phyloP scores from a whole-genome alignment of 1,139 yeast species.

The Scheffersomyces insectosa region DNA sequence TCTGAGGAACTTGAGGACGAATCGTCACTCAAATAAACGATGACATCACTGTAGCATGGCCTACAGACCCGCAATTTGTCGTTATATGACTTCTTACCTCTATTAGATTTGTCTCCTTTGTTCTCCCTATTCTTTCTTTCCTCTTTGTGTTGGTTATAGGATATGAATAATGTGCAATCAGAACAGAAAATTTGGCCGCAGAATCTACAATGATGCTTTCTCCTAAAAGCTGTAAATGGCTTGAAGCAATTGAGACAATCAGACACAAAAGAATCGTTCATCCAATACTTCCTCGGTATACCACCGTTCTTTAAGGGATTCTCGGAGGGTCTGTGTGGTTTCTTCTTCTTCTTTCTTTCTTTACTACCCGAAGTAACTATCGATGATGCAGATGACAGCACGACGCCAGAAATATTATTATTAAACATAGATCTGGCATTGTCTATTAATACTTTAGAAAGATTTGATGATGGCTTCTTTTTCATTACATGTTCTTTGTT shows the following conservation, averaged over 20 bases:
- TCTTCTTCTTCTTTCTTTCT: constrained; percentile 19
- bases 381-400: constrained; percentile 34
- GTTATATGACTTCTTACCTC: constrained; percentile 33
- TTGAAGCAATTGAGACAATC: constrained; percentile 80
- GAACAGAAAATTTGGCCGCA: constrained; percentile 96
- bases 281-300: constrained; percentile 77
- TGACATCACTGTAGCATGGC: constrained; percentile 73
- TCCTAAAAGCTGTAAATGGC: constrained; percentile 72
- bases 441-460: constrained; percentile 37
- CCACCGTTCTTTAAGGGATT: constrained; percentile 51
- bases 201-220: constrained; percentile 92
- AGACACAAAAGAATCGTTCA: constrained; percentile 84
- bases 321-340: constrained; percentile 40
- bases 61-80: constrained; percentile 80
- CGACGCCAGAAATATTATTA: constrained; percentile 28
- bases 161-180: constrained; percentile 76
- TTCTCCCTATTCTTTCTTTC: constrained; percentile 23
- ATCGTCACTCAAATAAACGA: constrained; percentile 67
- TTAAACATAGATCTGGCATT: constrained; percentile 41
- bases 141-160: constrained; percentile 68
- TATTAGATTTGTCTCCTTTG: constrained; percentile 3
- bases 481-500: constrained; percentile 23
- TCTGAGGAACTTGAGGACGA: constrained; percentile 27
- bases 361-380: constrained; percentile 17
- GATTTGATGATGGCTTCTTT: constrained; percentile 30